phyloP scores from a whole-genome alignment of 2,329 filamentous ascomycete species.

The Cladosporium phlei region DNA sequence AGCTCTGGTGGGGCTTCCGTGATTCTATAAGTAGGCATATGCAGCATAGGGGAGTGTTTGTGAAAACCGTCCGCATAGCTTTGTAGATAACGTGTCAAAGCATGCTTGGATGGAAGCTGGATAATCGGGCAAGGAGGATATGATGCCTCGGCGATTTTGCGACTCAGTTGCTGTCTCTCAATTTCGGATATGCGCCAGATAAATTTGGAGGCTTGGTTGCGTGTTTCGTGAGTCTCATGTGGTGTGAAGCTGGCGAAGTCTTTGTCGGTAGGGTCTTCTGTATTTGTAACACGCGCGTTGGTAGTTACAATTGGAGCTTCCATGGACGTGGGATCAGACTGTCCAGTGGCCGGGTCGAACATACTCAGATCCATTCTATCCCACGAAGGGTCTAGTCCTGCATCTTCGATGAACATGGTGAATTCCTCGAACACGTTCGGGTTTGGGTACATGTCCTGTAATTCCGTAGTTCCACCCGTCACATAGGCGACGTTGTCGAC shows the following conservation, averaged over 20 bases:
- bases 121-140: not conserved
- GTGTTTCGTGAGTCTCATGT: no score
- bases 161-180: not conserved
- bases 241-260: no score
- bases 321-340: no score
- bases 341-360: not conserved
- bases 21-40: slow-evolving; percentile 30
- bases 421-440: not conserved
- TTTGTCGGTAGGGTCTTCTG: no score
- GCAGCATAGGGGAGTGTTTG: slow-evolving; percentile 33
- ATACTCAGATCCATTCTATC: not conserved
- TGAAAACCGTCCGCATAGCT: slow-evolving; percentile 22
- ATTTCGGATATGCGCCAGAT: not conserved
- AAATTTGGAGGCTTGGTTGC: no score
- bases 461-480: no score
- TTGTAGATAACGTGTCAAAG: slow-evolving; percentile 12
- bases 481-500: no score
- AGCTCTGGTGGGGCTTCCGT: slow-evolving; percentile 30
- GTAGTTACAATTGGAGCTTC: no score
- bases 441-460: no score
- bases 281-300: no score
- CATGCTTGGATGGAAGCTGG: slow-evolving; percentile 3
- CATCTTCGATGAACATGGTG: not conserved
- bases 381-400: not conserved
- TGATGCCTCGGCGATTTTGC: no score